Percentiles rank a stretch among this genome's conserved stretches.
Evolutionary conservation across 768 basidiomycete species (phyloP).

Genomic region (Kwoniella dendrophila): DNA sequence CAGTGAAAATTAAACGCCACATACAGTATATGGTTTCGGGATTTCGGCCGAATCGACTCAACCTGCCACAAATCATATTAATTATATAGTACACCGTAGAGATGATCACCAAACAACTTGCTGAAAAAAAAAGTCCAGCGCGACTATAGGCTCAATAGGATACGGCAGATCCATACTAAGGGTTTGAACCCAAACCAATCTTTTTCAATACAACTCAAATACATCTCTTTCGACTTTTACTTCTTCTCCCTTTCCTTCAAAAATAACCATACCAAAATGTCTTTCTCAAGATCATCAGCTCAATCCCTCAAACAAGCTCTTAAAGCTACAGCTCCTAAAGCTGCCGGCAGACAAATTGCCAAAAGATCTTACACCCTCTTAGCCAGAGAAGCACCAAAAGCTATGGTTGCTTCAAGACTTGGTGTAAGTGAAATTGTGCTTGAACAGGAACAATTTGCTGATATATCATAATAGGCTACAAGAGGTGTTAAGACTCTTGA

Average conservation of each 20-base stretch:
- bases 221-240: no score
- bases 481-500: constrained; percentile 94
- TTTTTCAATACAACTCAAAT: constrained; percentile 1
- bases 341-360: constrained; percentile 38
- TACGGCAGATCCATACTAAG: background rate
- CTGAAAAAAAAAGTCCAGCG: constrained; percentile 13
- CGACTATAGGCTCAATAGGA: background rate
- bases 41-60: constrained; percentile 27
- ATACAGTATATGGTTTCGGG: constrained; percentile 15
- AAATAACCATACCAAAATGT: constrained; percentile 43
- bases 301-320: constrained; percentile 51
- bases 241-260: background rate
- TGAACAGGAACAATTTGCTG: background rate
- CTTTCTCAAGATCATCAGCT: constrained; percentile 53
- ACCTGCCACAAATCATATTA: background rate
- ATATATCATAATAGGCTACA: constrained; percentile 49
- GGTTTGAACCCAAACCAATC: constrained; percentile 3
- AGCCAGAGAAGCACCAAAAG: constrained; percentile 47
- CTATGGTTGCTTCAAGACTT: constrained; percentile 41
- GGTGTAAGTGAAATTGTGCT: constrained; percentile 41
- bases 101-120: constrained; percentile 3
- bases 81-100: background rate
- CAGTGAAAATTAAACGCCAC: background rate
- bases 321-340: constrained; percentile 40
- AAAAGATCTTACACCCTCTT: constrained; percentile 55